phyloP scores from a whole-genome alignment of 2,329 filamentous ascomycete species.

The Alternaria conjuncta region DNA sequence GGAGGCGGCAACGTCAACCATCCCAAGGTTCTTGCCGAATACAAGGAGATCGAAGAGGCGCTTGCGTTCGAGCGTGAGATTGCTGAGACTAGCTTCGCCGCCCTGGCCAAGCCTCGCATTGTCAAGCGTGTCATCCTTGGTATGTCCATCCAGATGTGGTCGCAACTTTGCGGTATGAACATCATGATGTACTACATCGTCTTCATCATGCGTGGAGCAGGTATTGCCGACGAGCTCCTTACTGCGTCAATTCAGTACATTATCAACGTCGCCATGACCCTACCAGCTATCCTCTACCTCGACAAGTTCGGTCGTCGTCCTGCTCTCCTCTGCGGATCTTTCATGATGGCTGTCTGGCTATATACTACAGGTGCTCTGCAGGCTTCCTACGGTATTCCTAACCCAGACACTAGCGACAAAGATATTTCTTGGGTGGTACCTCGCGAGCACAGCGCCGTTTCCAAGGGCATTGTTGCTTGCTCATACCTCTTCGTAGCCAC shows the following conservation, averaged over 20 bases:
- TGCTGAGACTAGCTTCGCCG: conserved; percentile 57
- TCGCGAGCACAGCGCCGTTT: conserved; percentile 57
- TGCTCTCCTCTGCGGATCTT: conserved; percentile 62
- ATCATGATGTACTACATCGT: conserved; percentile 66
- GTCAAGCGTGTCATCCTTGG: conserved; percentile 64
- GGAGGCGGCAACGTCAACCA: conserved; percentile 63
- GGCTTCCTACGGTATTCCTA: conserved; percentile 61
- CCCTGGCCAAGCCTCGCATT: conserved; percentile 60
- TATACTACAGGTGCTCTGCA: conserved; percentile 67
- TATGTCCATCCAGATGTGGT: conserved; percentile 66
- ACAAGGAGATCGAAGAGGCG: conserved; percentile 65
- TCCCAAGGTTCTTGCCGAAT: conserved; percentile 68
- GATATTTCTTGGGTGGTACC: conserved; percentile 65
- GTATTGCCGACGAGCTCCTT: conserved; percentile 63
- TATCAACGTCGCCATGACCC: conserved; percentile 66
- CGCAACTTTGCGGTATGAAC: conserved; percentile 66
- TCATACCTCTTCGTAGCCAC: conserved; percentile 55
- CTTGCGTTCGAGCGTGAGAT: conserved; percentile 62
- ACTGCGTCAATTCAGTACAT: conserved; percentile 69
- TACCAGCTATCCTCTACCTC: conserved; percentile 66
- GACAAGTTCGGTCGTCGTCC: conserved; percentile 66
- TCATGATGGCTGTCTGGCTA: conserved; percentile 65
- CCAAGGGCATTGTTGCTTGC: conserved; percentile 60
- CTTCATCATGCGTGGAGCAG: conserved; percentile 65
- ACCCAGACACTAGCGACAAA: conserved; percentile 41